phyloP scores from a whole-genome alignment of 1,139 yeast genomes.

The Scheffersomyces titani region DNA sequence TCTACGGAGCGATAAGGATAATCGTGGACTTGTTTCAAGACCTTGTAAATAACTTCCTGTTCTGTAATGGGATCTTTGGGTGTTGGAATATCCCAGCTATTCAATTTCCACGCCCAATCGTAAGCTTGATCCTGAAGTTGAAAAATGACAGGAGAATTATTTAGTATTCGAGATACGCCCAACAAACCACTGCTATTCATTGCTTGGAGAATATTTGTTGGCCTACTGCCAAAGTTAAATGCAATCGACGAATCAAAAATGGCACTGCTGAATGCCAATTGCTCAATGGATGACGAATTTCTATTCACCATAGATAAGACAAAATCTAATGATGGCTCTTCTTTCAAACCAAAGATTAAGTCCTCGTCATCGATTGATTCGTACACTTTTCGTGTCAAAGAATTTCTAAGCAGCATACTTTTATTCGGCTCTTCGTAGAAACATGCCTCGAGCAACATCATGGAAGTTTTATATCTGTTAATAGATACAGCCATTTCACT shows the following conservation, averaged over 20 bases:
- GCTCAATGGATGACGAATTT: slow-evolving; percentile 36
- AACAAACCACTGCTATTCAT: slow-evolving; percentile 48
- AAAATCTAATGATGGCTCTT: slow-evolving; percentile 51
- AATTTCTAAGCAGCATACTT: slow-evolving; percentile 11
- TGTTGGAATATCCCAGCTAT: slow-evolving; percentile 66
- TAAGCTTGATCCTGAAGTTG: slow-evolving; percentile 11
- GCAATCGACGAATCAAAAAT: slow-evolving; percentile 47
- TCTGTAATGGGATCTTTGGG: slow-evolving; percentile 30
- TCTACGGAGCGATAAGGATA: slow-evolving; percentile 16
- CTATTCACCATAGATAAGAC: slow-evolving; percentile 47
- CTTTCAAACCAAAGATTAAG: slow-evolving; percentile 62
- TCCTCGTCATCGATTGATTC: slow-evolving; percentile 60
- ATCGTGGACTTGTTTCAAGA: slow-evolving; percentile 45
- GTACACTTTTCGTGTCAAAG: slow-evolving; percentile 41
- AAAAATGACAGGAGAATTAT: slow-evolving; percentile 9
- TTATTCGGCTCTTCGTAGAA: slow-evolving; percentile 30
- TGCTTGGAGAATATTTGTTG: slow-evolving; percentile 29
- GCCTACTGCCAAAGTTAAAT: slow-evolving; percentile 12
- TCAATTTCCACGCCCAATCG: slow-evolving; percentile 71
- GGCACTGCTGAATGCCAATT: slow-evolving; percentile 58
- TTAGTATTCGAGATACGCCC: slow-evolving; percentile 47
- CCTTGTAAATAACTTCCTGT: slow-evolving; percentile 47
- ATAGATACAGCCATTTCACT: slow-evolving; percentile 37
- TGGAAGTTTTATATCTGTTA: slow-evolving; percentile 45
- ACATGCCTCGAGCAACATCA: slow-evolving; percentile 50